Base-by-base conservation (phyloP, 208 protist genomes). In the Trypanosoma scelopori region DNA sequence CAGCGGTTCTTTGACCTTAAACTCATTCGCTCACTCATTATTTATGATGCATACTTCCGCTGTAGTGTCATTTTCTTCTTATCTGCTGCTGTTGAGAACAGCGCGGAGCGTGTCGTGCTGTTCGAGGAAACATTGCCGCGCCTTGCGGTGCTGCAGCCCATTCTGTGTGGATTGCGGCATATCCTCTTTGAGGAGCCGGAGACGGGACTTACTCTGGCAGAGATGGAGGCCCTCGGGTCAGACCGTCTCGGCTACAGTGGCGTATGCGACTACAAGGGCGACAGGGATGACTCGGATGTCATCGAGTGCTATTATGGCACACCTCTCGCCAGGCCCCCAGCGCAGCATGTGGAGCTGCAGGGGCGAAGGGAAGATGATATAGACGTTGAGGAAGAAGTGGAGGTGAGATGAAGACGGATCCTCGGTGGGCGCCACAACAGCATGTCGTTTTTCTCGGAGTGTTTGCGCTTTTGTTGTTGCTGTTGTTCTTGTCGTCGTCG, bases 41-140 rank as follows among this genome's bases (percentile, higher is more conserved):
- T 95, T 45, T 87, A 95, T 66, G 89, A 95, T 51, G 72, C 85
- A 4, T 95, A 88, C 60, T 89, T 83, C 46, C 79, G 89, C 25
- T 88, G 86, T 45, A 84, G 87, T 64, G 84, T 76, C 12, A 87
- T 95, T 0, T 93, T 93, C 37, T 93, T 86, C 56, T 78, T 95
- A 20, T 91, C 87, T 46, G 82, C 81, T 4, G 85, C 84, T 15
- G 70, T 95, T 6, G 87, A 93, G 58, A 91, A 91, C 65, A 46
- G 79, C 18, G 35, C 80, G 15, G 30, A 60, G 22, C 74, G 83
- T 0, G 16, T 92, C 0, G 86, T 95, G 20, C 80, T 82, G 46
- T 95, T 95, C 72, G 73, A 80, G 20, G 74, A 87, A 30, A 87
- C 82, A 23, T 65, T 95, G 50, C 89, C 89, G 28, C 82, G 87